Percentiles rank a stretch among this genome's conserved stretches.
Conservation (phyloP, 768 basidiomycete species). For the Butyriboletus loyo region DNA sequence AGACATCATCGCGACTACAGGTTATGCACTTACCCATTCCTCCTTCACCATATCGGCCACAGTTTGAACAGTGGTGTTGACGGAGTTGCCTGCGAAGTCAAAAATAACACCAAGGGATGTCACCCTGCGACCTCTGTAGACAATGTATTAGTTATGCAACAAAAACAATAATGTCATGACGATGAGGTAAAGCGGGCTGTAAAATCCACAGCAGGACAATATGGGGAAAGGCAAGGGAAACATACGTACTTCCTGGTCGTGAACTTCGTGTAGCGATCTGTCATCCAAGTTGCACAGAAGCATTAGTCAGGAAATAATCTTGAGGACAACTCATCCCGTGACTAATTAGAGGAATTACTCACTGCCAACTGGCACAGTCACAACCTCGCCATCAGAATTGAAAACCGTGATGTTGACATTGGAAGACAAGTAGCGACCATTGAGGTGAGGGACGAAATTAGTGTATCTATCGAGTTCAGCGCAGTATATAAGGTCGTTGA, state of each 20-base stretch:
- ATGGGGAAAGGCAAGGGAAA: neutral
- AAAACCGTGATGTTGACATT: no score
- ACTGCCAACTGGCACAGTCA: constrained; percentile 48
- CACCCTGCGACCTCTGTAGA: constrained; percentile 58
- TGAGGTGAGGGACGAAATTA: constrained; percentile 63
- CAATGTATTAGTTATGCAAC: neutral
- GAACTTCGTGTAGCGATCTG: constrained; percentile 68
- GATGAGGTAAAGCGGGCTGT: neutral
- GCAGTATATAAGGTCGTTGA: neutral
- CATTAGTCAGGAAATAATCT: constrained; percentile 28
- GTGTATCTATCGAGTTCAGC: constrained; percentile 41
- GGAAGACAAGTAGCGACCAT: constrained; percentile 75
- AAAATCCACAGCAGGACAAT: no score
- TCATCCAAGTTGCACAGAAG: constrained; percentile 27
- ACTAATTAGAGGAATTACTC: constrained; percentile 2
- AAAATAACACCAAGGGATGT: constrained; percentile 80
- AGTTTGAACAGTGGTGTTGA: constrained; percentile 71
- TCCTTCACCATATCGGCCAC: constrained; percentile 78
- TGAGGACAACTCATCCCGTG: neutral
- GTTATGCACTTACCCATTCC: constrained; percentile 50
- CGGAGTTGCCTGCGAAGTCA: constrained; percentile 69
- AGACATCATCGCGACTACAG: no score
- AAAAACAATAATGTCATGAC: neutral
- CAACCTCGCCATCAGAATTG: no score
- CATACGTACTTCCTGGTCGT: constrained; percentile 60